Percentiles rank a stretch among this genome's conserved stretches.
These are phyloP conservation scores for Fraxinus pennsylvanica DNA, from an alignment of 257 asterid genomes.

Conservation along the genomic window DNA sequence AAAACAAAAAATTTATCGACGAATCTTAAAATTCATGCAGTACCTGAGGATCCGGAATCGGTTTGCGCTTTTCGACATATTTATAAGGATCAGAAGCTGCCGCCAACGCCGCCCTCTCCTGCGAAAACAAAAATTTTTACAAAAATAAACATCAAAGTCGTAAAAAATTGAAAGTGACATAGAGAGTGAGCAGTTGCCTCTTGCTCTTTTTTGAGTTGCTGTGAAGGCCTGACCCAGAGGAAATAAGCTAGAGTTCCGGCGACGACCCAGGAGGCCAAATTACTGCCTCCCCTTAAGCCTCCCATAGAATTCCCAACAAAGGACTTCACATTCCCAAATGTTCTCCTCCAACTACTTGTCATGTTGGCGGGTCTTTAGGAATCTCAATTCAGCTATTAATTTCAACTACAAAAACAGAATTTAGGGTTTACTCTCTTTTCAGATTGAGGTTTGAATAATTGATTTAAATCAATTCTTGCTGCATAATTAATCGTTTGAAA, in stretches of 20 bases:
- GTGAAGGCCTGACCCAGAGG: slow-evolving; percentile 93
- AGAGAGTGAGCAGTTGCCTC: slow-evolving; percentile 39
- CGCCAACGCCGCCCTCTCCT: slow-evolving; percentile 81
- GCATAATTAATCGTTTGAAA: slow-evolving; percentile 22
- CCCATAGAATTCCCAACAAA: slow-evolving; percentile 80
- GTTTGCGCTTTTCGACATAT: slow-evolving; percentile 74
- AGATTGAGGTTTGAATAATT: neutral
- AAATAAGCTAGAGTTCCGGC: slow-evolving; percentile 98
- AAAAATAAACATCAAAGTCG: neutral
- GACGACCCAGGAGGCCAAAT: slow-evolving; percentile 85
- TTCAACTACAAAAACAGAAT: neutral
- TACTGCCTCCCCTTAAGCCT: slow-evolving; percentile 86
- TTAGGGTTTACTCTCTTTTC: neutral
- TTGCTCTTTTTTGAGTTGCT: slow-evolving; percentile 79
- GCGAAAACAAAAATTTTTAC: neutral
- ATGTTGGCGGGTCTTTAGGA: slow-evolving; percentile 19
- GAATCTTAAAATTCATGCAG: neutral
- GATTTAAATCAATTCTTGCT: slow-evolving; percentile 19
- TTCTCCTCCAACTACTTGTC: slow-evolving; percentile 65
- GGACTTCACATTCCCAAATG: slow-evolving; percentile 68
- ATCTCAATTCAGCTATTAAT: neutral
- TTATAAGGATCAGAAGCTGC: slow-evolving; percentile 67
- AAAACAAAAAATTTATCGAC: neutral
- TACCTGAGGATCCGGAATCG: slow-evolving; percentile 93
- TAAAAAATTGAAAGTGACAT: neutral